A percentile compares a stretch with the other conserved stretches of the same genome.
Conservation (phyloP, 78 protist genomes). For the Dictyostelium citrinum region DNA sequence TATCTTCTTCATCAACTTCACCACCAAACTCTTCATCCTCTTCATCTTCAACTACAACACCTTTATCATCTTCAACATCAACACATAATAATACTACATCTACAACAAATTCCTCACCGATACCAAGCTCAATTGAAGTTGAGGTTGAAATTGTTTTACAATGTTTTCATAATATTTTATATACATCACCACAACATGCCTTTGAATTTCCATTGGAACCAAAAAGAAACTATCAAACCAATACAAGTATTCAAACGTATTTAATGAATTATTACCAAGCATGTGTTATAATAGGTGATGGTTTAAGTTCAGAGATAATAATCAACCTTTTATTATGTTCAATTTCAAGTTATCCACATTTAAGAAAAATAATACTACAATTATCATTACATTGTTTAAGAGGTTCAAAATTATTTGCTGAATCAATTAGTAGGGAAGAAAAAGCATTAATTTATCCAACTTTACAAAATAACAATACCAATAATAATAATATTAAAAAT, state of each 20-base stretch:
- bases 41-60: background rate
- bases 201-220: slow-evolving; percentile 26
- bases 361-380: background rate
- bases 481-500: background rate
- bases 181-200: slow-evolving; percentile 1
- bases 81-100: background rate
- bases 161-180: slow-evolving; percentile 24
- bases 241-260: background rate
- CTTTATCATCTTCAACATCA: background rate
- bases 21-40: background rate
- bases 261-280: background rate
- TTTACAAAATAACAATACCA: background rate
- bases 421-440: slow-evolving; percentile 15
- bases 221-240: background rate
- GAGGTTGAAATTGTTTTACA: background rate
- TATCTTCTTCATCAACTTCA: background rate
- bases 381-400: slow-evolving; percentile 25
- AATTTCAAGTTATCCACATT: background rate
- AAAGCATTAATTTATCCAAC: background rate
- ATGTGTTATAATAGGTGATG: slow-evolving; percentile 30
- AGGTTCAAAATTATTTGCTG: background rate
- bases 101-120: background rate
- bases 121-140: background rate
- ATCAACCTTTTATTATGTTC: background rate
- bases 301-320: background rate